Evolutionary conservation across 2,329 filamentous ascomycete species (phyloP), one percentile per base, ranked within the genome.

Genomic region (Fusarium torreyae): DNA sequence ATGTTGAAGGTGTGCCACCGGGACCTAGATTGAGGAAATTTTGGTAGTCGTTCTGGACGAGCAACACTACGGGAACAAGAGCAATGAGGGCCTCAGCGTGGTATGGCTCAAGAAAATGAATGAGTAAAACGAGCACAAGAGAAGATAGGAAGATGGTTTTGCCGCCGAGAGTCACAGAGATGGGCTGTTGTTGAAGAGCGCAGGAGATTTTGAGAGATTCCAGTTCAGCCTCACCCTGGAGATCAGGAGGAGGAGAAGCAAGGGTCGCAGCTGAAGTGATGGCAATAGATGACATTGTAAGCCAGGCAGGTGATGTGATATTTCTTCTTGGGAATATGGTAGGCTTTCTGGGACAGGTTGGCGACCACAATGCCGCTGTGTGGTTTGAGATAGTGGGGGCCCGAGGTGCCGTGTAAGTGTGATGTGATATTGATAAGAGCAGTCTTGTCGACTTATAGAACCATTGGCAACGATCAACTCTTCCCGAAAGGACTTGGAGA

Each of bases 11-110:
- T 0, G 92, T 95, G 61, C 93, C 93, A 24, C 93, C 93, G 1
- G 92, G 93, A 0, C 93, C 93, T 20, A 97, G 88, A 39, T 87
- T 87, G 68, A 95, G 82, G 80, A 94, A 96, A 77, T 90, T 91
- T 54, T 84, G 82, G 79, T 94, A 96, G 82, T 95, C 92, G 75
- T 89, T 88, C 75, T 89, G 88, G 72, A 92, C 79, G 63, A 87
- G 81, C 8, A 88, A 76, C 31, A 82, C 66, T 26, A 84, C 48
- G 2, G 87, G 86, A 9, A 84, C 76, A n/a, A 86, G 69, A 20
- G 84, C 75, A 51, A 90, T 81, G 49, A 89, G 74, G 50, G 82
- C 75, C 68, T 87, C 83, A 40, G 86, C 82, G 20, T 85, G 71
- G n/a, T 77, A 77, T 6, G 83, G 80, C 33, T 84, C 81, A 44